Percentiles rank a stretch among this genome's conserved stretches.
These are phyloP conservation scores for Primulina tabacum DNA, from an alignment of 257 asterid genomes.

Conservation along the genomic window DNA sequence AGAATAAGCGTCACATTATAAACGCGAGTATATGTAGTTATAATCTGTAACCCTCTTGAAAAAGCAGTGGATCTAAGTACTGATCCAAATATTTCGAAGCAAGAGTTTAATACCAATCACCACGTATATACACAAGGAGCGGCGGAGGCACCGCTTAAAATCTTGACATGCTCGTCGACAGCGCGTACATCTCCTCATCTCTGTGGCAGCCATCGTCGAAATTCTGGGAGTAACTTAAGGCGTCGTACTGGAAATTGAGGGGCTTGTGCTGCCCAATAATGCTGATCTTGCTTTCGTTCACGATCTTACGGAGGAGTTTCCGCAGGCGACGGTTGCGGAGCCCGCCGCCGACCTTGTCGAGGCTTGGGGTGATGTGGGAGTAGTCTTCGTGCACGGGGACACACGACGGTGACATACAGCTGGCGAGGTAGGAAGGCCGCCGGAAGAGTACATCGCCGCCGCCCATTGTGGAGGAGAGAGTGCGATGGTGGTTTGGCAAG, in stretches of 20 bases:
- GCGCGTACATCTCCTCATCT: not conserved
- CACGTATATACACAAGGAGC: not conserved
- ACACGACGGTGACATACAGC: conserved; percentile 67
- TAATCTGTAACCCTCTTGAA: too few relatives aligned
- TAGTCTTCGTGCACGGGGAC: conserved; percentile 59
- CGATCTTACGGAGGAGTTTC: conserved; percentile 40
- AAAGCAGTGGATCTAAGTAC: not conserved
- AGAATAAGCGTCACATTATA: not conserved
- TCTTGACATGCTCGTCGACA: not conserved
- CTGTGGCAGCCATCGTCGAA: conserved; percentile 53
- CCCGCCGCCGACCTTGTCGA: conserved; percentile 1
- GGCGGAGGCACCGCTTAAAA: not conserved
- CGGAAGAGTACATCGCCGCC: conserved; percentile 34
- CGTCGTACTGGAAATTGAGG: conserved; percentile 28
- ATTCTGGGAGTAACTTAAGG: conserved; percentile 58
- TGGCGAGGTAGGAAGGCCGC: conserved; percentile 45
- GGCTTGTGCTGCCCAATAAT: not conserved
- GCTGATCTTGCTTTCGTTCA: conserved; percentile 47
- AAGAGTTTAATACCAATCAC: not conserved
- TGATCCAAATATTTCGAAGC: not conserved
- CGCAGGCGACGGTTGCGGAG: conserved; percentile 32
- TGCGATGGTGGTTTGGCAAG: not conserved
- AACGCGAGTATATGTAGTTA: not conserved
- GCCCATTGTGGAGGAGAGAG: not conserved
- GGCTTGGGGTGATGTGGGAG: conserved; percentile 34